Evolutionary conservation across 2,329 filamentous ascomycete genomes (phyloP), one percentile per base, ranked within the genome.

Genomic region (Fusarium tuaranense): DNA sequence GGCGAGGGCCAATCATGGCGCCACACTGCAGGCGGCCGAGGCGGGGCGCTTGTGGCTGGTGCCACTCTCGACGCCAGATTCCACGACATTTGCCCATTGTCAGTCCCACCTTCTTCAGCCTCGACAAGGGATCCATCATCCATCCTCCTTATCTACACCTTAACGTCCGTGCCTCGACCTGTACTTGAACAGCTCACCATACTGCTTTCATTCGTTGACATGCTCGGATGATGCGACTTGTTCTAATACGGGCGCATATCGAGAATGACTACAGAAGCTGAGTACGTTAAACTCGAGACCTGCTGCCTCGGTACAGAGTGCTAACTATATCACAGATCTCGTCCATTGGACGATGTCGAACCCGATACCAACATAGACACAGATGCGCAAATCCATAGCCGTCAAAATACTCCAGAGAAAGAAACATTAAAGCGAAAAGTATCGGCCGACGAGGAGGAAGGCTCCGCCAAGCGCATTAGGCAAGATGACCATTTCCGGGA

Each of bases 361-460:
- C 61, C 68, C n/a, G 65, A 68, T 39, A 10, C 39, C 22, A 65
- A 65, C 13, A 46, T 48, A 13, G 25, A 63, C 14, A 59, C 53
- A 9, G 65, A 70, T 22, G 38, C 25, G 46, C n/a, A 67, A 34
- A 38, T 63, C 12, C 58, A 30, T 22, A 62, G 61, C 51, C 20
- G 13, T 14, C 60, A 20, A 25, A 60, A 63, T 46, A 30, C n/a
- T 12, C 12, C 22, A 5, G 71, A 78, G 6, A 70, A 68, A 0
- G 73, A 76, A 9, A 30, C 25, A 3, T 67, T 78, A 4, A 84
- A 83, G 68, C 76, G 82, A 67, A 83, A 81, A 53, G 79, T 74
- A 9, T 79, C 79, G 13, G 59, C 67, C 4, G 73, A 72, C 18
- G 69, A 69, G 30, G 65, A 70, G 20, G 76, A 70, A 12, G 71